These are phyloP conservation scores for Penicillium psychrofluorescens DNA, from an alignment of 495 filamentous ascomycete species.

Conservation along the genomic window DNA sequence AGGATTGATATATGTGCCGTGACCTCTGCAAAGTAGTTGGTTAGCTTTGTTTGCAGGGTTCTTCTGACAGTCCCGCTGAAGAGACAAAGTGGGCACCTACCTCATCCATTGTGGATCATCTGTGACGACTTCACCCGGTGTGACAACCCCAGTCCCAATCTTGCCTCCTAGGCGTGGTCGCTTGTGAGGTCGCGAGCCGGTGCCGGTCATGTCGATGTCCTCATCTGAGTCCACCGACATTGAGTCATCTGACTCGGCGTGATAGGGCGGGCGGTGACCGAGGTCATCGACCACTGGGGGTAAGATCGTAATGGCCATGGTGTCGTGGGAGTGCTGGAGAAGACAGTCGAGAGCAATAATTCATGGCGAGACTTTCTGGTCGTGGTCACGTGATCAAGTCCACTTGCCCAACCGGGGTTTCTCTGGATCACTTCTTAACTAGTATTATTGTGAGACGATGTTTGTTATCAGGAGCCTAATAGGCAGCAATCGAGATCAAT, in stretches of 20 bases:
- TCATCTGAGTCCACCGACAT: constrained; percentile 53
- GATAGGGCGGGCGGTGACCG: constrained; percentile 7
- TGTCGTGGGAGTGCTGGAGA: not conserved
- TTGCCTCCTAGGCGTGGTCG: constrained; percentile 26
- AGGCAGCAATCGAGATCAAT: too few relatives aligned
- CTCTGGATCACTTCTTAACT: too few relatives aligned
- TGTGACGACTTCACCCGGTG: constrained; percentile 84
- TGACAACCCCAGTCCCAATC: constrained; percentile 54
- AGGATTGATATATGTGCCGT: constrained; percentile 67
- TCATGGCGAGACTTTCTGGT: too few relatives aligned
- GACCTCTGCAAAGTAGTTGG: constrained; percentile 47
- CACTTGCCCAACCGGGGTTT: not conserved
- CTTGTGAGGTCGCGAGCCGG: constrained; percentile 29
- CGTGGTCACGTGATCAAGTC: not conserved
- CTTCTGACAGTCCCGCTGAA: too few relatives aligned
- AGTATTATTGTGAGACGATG: too few relatives aligned
- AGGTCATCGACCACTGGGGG: constrained; percentile 47
- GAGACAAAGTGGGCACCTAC: constrained; percentile 28
- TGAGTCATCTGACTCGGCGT: constrained; percentile 30
- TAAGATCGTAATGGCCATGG: constrained; percentile 79
- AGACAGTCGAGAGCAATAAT: constrained; percentile 2
- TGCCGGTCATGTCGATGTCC: constrained; percentile 49
- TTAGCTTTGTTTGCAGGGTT: constrained; percentile 4
- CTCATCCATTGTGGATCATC: constrained; percentile 96
- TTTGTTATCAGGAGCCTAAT: too few relatives aligned